Evolutionary conservation across 257 asterid species (phyloP).

Genomic region (Eucommia ulmoides): DNA sequence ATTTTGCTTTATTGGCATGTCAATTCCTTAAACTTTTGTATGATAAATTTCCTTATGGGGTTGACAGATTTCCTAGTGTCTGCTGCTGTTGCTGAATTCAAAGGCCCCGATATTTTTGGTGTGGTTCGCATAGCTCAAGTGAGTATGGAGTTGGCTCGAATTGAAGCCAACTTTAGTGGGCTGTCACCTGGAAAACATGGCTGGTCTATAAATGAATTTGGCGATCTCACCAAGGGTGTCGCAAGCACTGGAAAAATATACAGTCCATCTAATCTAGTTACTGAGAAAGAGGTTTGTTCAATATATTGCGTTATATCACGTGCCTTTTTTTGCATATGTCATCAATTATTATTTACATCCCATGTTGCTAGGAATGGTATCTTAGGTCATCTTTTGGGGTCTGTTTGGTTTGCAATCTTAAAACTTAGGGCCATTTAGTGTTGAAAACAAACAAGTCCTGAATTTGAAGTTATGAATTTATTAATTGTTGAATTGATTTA

Average conservation of each 20-base stretch:
- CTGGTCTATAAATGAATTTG: constrained; percentile 86
- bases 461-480: too few relatives aligned
- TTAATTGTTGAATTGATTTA: too few relatives aligned
- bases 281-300: constrained; percentile 28
- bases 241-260: constrained; percentile 84
- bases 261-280: constrained; percentile 24
- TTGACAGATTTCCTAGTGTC: constrained; percentile 84
- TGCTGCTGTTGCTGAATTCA: constrained; percentile 88
- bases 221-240: constrained; percentile 80
- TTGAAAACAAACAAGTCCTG: too few relatives aligned
- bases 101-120: constrained; percentile 74
- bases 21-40: neutral
- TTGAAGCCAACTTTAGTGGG: constrained; percentile 93
- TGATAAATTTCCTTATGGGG: too few relatives aligned
- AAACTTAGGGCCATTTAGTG: too few relatives aligned
- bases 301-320: too few relatives aligned
- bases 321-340: too few relatives aligned
- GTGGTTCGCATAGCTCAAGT: constrained; percentile 93
- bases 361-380: too few relatives aligned
- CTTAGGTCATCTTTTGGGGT: too few relatives aligned
- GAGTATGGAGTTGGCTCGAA: constrained; percentile 63
- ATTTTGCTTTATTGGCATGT: neutral
- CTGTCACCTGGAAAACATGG: constrained; percentile 71
- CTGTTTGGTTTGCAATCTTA: too few relatives aligned
- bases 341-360: too few relatives aligned